Conservation (phyloP, 768 basidiomycete genomes). For the Candolleomyces aberdarensis region DNA sequence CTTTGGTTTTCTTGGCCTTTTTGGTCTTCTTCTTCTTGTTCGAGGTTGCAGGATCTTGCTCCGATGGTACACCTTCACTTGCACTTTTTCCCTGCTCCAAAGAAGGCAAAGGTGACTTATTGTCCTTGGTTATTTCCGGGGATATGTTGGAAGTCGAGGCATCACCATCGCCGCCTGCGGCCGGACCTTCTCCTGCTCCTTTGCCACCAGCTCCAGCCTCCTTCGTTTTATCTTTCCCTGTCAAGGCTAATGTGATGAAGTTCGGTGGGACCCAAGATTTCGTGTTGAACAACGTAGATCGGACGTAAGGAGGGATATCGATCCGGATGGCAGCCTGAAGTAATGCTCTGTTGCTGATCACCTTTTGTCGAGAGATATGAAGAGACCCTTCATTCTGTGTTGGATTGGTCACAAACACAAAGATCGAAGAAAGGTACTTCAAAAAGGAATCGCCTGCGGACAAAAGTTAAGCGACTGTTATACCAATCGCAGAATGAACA, state of each 20-base stretch:
- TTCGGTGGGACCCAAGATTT: slow-evolving; percentile 42
- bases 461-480: slow-evolving; percentile 7
- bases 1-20: slow-evolving; percentile 27
- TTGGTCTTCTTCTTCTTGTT: slow-evolving; percentile 31
- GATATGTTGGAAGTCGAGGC: not conserved
- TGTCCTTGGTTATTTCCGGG: not conserved
- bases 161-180: not conserved
- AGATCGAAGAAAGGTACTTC: slow-evolving; percentile 73
- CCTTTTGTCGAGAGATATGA: slow-evolving; percentile 60
- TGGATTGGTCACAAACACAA: slow-evolving; percentile 70
- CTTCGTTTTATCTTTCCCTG: not conserved
- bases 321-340: slow-evolving; percentile 49
- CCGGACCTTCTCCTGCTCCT: not conserved
- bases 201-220: not conserved
- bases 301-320: slow-evolving; percentile 72
- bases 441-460: slow-evolving; percentile 74
- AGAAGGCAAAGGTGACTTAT: not conserved
- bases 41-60: too few species aligned
- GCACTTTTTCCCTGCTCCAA: not conserved
- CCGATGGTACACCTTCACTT: too few species aligned
- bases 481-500: slow-evolving; percentile 12
- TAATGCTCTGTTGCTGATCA: slow-evolving; percentile 74
- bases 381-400: slow-evolving; percentile 62
- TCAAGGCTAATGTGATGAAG: slow-evolving; percentile 1
- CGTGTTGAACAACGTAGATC: slow-evolving; percentile 63